Evolutionary conservation across 106 monocot species (phyloP).

Genomic region (Dendrobium officinale): DNA sequence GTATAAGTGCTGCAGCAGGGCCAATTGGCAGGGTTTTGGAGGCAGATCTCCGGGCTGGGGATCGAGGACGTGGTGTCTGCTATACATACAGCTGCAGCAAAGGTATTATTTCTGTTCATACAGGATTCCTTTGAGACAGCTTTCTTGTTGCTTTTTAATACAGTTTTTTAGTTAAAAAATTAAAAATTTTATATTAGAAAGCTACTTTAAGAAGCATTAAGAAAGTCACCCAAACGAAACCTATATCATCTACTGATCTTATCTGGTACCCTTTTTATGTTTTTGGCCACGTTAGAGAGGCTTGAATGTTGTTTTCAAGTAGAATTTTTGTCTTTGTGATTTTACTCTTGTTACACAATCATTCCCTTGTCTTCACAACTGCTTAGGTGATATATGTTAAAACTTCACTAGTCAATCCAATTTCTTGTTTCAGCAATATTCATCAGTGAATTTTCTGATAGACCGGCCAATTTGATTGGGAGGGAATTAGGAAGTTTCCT

Average conservation of each 20-base stretch:
- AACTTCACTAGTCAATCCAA: too few species aligned
- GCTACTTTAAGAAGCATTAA: too few species aligned
- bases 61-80: slow-evolving; percentile 66
- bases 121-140: neutral
- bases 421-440: too few species aligned
- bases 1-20: slow-evolving; percentile 78
- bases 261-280: neutral
- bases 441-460: too few species aligned
- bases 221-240: too few species aligned
- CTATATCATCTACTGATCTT: neutral
- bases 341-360: neutral
- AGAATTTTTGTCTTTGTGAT: neutral
- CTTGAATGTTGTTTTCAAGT: neutral
- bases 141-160: too few species aligned
- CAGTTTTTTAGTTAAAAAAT: too few species aligned
- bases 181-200: too few species aligned
- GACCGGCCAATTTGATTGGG: too few species aligned
- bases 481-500: too few species aligned
- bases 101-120: slow-evolving; percentile 33
- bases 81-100: slow-evolving; percentile 93
- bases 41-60: slow-evolving; percentile 76
- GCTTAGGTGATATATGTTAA: too few species aligned
- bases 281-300: neutral
- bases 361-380: too few species aligned
- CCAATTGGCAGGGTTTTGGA: slow-evolving; percentile 81